Base-by-base conservation (phyloP, 2,329 filamentous ascomycete genomes). In the Talaromyces rugulosus region DNA sequence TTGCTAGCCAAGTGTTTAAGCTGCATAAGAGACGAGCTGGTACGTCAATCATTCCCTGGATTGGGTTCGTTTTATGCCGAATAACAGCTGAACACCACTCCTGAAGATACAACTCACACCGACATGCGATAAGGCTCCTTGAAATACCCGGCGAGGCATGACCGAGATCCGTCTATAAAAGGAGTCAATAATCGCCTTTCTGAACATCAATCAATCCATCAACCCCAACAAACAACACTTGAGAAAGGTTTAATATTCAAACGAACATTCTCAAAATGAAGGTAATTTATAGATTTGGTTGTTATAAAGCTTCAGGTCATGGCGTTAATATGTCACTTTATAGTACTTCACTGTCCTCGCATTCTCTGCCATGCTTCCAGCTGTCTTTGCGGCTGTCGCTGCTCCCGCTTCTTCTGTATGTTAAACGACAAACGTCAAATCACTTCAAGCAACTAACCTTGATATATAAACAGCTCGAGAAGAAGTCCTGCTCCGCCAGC, bases 401-500 rank as follows among this genome's bases (percentile, higher is more conserved):
- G 28, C 50, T 30, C 28, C 50, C 11, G 50, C 11, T 53, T 53
- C 50, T 51, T 23, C 42, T 9, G 44, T 51, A 51, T 5, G 44
- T 51, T 14, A 16, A 51, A 51, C 12, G 27, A 12, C 7, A 51
- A 5, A 23, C 2, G 4, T 23, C 18, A n/a, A 51, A 11, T 51
- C 12, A 51, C 3, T 51, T 16, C 18, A 51, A n/a, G 18, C 18
- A 9, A 7, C 50, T 53, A 16, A 53, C 5, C 5, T 31, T 31
- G 44, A 51, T 51, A 50, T 50, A 28, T 53, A n/a, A 53, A n/a
- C 28, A 31, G 61, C 54, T 66, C 27, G 62, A 61, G 12, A 65
- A 66, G 59, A 63, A 58, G 33, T 40, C 64, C 40, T 66, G 65
- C 51, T 58, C n/a, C 31, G 53, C 64, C 36, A 66, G 59, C 62